Evolutionary conservation across 2,329 filamentous ascomycete genomes (phyloP), one percentile per base, ranked within the genome.

Genomic region (Verticillium tricorpus): DNA sequence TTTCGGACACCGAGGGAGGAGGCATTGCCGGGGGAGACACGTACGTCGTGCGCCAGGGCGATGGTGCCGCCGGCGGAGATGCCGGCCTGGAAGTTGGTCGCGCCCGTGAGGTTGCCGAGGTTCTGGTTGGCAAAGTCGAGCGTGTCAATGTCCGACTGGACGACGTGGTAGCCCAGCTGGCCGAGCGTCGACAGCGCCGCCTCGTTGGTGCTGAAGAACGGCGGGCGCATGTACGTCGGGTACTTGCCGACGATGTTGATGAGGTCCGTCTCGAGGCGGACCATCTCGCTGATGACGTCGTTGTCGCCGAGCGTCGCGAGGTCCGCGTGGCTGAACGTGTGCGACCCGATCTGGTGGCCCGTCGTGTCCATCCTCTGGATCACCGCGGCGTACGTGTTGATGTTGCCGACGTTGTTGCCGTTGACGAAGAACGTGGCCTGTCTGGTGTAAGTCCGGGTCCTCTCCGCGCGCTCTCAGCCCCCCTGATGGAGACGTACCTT

Each of bases 91-190:
- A 71, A 77, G 8, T 69, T 68, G 14, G 72, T 67, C 64, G 84
- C 78, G 61, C 78, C 84, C 64, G 78, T 76, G 58, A 78, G 70
- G 70, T 81, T 80, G 54, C 80, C 73, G 60, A 66, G 67, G 9
- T 73, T 73, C 61, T 80, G 76, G 65, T 85, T 80, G 66, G 82
- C 75, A 68, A 58, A 87, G 71, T 87, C 85, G 64, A 85, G 81
- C 17, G 85, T 87, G 69, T 88, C 84, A 9, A 87, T 71, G 67
- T 86, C 81, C 65, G 81, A 83, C 67, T 82, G 83, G 61, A 81
- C 76, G 64, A 85, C 71, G 67, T 86, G 83, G 71, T 86, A 86
- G 37, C 80, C 82, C 32, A 85, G 69, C 17, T 67, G 66, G 3
- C 66, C 68, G 65, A 80, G 66, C 34, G 74, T 68, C 3, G 66